These are phyloP conservation scores for Myriosclerotinia scirpicola DNA, from an alignment of 2,329 filamentous ascomycete species.

Conservation along the genomic window DNA sequence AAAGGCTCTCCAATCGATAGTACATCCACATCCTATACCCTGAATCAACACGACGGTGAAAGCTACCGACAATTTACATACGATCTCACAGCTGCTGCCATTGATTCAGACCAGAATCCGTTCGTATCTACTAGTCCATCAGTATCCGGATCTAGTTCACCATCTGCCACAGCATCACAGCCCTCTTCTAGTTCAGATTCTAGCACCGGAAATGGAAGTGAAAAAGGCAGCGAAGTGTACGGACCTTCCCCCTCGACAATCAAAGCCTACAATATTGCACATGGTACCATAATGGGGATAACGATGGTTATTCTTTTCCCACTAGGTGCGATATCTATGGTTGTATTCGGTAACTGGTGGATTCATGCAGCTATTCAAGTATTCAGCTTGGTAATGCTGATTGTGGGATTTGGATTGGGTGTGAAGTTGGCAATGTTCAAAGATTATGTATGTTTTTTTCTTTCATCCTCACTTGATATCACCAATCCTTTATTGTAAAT, in stretches of 20 bases:
- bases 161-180: conserved; percentile 14
- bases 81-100: conserved; percentile 34
- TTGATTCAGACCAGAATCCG: conserved; percentile 33
- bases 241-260: conserved; percentile 1
- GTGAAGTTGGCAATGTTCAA: conserved; percentile 48
- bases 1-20: conserved; percentile 31
- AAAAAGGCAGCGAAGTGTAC: conserved; percentile 4
- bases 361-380: conserved; percentile 59
- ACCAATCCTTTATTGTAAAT: neutral
- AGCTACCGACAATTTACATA: conserved; percentile 29
- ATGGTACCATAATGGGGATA: conserved; percentile 61
- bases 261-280: conserved; percentile 42
- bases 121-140: conserved; percentile 28
- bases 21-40: conserved; percentile 23
- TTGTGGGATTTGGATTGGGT: conserved; percentile 62
- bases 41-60: conserved; percentile 30
- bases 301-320: conserved; percentile 60
- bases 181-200: conserved; percentile 3
- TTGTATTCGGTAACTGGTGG: conserved; percentile 50
- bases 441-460: conserved; percentile 45
- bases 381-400: conserved; percentile 56
- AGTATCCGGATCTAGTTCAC: conserved; percentile 18
- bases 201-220: neutral
- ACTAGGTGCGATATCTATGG: conserved; percentile 59
- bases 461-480: conserved; percentile 20